phyloP scores from a whole-genome alignment of 2,329 filamentous ascomycete species.

The Aspergillus novofumigatus region DNA sequence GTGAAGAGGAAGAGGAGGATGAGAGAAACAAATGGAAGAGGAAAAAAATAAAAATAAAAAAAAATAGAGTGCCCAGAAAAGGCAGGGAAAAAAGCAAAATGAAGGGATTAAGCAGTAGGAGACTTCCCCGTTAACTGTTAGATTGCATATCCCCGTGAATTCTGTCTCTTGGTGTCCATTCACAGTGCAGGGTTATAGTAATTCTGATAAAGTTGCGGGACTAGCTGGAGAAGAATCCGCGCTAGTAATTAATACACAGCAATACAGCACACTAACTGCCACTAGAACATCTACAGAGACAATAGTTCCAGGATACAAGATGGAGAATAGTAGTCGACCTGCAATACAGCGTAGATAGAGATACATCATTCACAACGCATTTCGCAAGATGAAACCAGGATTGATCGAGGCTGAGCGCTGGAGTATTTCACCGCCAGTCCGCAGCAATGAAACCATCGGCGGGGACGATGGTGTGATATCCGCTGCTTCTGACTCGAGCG shows the following conservation, averaged over 20 bases:
- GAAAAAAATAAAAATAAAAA: conserved; percentile 5
- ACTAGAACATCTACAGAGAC: background rate
- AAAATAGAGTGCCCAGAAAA: conserved; percentile 16
- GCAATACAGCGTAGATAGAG: background rate
- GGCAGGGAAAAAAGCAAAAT: conserved; percentile 9
- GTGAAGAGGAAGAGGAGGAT: conserved; percentile 1
- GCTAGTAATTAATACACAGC: background rate
- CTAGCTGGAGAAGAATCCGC: background rate
- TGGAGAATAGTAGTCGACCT: background rate
- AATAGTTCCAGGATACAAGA: background rate
- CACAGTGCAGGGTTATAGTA: background rate
- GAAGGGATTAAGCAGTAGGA: conserved; percentile 1
- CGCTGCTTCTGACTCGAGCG: background rate
- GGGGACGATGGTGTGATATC: conserved; percentile 21
- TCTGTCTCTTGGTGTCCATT: background rate
- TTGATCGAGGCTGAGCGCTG: background rate
- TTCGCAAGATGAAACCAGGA: background rate
- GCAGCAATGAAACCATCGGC: conserved; percentile 21
- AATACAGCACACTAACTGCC: background rate
- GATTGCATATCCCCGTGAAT: conserved; percentile 9
- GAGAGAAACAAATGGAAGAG: conserved; percentile 2
- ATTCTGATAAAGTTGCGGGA: background rate
- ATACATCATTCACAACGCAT: background rate
- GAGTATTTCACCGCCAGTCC: conserved; percentile 10
- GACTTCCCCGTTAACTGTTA: background rate